Evolutionary conservation across 345 rosid genomes (phyloP), one percentile per base, ranked within the genome.

Genomic region (Boechera stricta): DNA sequence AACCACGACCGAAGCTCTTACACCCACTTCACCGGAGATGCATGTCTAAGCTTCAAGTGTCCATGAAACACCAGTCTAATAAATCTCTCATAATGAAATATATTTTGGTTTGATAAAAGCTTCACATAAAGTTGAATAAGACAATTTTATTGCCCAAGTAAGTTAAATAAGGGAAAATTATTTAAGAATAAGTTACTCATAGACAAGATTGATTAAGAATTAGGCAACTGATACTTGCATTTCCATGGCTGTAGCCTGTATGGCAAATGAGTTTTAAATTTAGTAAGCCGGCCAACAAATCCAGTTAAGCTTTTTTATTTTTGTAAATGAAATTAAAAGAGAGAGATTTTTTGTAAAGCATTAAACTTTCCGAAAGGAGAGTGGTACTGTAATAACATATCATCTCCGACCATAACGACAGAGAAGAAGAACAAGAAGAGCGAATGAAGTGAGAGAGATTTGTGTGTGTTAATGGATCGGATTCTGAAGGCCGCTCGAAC

Each of bases 401-500:
- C 58, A 42, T 62, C 58, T 59, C 56, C 39, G 61, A 35, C 28
- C 67, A 66, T 13, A 28, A 16, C 55, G 61, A 29, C 61, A 26
- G 71, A 76, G 79, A 62, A 32, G 65, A 77, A 49, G 41, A 67
- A 49, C 11, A 41, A 29, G 12, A 67, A 69, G 64, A 52, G 15
- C 15, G 13, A 67, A 21, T 55, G 18, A 49, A 41, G 10, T 28
- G 10, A 11, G 78, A 41, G 52, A 6, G 38, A 10, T 18, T 28
- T 2, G 33, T 63, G 26, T 52, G 71, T 31, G 53, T 49, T n/a
- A 31, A 93, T 93, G 95, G 98, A 93, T 79, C 93, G 98, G 65
- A 51, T 88, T 42, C 84, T 93, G 11, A 92, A 88, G 77, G 90
- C 97, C 4, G 97, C 97, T 63, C 83, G 97, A 78, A 65, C 91